phyloP scores from a whole-genome alignment of 1,139 yeast genomes.

The Geotrichum candidum region DNA sequence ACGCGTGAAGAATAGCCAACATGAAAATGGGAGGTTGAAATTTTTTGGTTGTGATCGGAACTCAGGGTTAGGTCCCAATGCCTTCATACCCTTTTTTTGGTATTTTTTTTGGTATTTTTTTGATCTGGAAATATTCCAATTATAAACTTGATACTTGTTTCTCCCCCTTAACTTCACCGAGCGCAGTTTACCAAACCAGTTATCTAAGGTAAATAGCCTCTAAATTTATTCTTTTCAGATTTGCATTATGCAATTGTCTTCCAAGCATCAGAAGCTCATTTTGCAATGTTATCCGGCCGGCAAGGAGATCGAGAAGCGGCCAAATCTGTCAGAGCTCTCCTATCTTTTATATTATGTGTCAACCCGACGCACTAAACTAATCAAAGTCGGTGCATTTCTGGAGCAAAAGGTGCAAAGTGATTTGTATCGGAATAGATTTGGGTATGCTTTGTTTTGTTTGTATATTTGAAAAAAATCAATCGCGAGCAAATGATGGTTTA shows the following conservation, averaged over 20 bases:
- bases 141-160: neutral
- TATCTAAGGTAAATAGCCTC: neutral
- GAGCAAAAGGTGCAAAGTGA: conserved; percentile 61
- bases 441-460: conserved; percentile 31
- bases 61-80: neutral
- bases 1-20: neutral
- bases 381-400: conserved; percentile 72
- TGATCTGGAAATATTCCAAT: neutral
- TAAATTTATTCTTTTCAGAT: neutral
- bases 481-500: neutral
- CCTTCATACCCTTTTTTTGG: neutral
- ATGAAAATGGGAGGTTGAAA: neutral
- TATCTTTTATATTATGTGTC: conserved; percentile 88
- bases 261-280: conserved; percentile 86
- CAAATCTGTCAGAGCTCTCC: conserved; percentile 86
- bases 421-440: conserved; percentile 55
- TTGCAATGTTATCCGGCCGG: conserved; percentile 93
- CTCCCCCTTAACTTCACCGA: neutral
- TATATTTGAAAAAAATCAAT: neutral
- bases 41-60: neutral
- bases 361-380: conserved; percentile 79
- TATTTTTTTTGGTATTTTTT: neutral
- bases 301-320: conserved; percentile 73
- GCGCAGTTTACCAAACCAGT: neutral
- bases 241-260: conserved; percentile 27